These are phyloP conservation scores for Arabis alpina DNA, from an alignment of 345 rosid genomes.

Conservation along the genomic window DNA sequence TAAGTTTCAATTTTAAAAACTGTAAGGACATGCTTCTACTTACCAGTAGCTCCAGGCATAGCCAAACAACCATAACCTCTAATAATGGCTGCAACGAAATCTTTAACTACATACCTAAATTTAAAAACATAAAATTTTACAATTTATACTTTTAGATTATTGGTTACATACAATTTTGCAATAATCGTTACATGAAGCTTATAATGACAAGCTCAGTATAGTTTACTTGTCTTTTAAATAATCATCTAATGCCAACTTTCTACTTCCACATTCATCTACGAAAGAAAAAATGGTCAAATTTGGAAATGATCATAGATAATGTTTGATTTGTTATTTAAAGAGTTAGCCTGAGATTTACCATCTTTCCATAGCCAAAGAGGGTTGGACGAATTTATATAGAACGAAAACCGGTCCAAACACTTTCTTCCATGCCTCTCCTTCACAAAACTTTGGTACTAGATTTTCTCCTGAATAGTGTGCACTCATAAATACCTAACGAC, in stretches of 20 bases:
- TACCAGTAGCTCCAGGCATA: too few species aligned
- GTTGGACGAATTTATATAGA: constrained; percentile 65
- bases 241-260: constrained; percentile 96
- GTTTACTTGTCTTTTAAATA: constrained; percentile 64
- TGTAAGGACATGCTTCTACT: too few species aligned
- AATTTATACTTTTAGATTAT: background rate
- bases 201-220: background rate
- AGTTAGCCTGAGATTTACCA: too few species aligned
- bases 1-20: background rate
- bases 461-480: constrained; percentile 87
- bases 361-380: too few species aligned
- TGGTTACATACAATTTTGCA: background rate
- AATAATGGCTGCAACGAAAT: background rate
- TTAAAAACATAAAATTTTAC: background rate
- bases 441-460: constrained; percentile 60
- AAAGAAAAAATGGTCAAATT: background rate
- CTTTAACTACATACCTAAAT: constrained; percentile 51
- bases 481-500: constrained; percentile 74
- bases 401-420: constrained; percentile 91
- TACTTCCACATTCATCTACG: constrained; percentile 69
- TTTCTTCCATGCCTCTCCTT: constrained; percentile 83
- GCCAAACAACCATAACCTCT: too few species aligned
- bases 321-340: background rate
- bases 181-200: background rate
- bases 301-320: background rate